Base-by-base conservation (phyloP, 805 yeast genomes). In the Saturnispora ahearnii region DNA sequence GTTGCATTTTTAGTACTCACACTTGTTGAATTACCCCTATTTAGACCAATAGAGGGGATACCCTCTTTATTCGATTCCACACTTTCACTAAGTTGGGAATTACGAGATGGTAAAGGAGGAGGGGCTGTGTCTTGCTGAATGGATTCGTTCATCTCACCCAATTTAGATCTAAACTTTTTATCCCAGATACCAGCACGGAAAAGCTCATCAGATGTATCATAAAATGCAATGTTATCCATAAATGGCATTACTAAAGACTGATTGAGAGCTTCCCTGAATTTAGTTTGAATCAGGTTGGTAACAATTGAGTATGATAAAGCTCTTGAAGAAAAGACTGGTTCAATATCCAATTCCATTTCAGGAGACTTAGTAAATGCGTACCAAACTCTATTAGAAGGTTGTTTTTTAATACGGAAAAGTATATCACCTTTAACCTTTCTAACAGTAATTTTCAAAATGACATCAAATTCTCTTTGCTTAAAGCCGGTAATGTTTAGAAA, bases 141-240 rank as follows among this genome's bases (percentile, higher is more conserved):
- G 7, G 29, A 5, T 29, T 37, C 37, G 8, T 22, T 15, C 11
- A 33, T 3, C 18, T 32, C 15, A 15, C 42, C 43, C 12, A 42
- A 24, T 7, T 5, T 37, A 15, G 36, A 18, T 36, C 50, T 48
- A 11, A 36, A 43, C 15, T 34, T 42, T 15, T 72, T 71, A 55
- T 84, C 89, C 98, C 98, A 91, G 24, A 91, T 79, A 15, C 99
- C 99, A 46, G 96, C 99, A 55, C 96, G 76, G 63, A 81, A 93
- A 12, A 87, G 65, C 55, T 87, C 95, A 37, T 67, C 73, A 2
- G 67, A 64, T 0, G 96, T 81, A 49, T 78, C 71, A 59, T 73
- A 84, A 60, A 87, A 84, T 0, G 81, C 78, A 38, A 88, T 64
- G 62, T 91, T 98, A 64, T 91, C 98, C 89, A 88, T 84, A 59